These are phyloP conservation scores for Aquilaria sinensis DNA, from an alignment of 345 rosid species.

Conservation along the genomic window DNA sequence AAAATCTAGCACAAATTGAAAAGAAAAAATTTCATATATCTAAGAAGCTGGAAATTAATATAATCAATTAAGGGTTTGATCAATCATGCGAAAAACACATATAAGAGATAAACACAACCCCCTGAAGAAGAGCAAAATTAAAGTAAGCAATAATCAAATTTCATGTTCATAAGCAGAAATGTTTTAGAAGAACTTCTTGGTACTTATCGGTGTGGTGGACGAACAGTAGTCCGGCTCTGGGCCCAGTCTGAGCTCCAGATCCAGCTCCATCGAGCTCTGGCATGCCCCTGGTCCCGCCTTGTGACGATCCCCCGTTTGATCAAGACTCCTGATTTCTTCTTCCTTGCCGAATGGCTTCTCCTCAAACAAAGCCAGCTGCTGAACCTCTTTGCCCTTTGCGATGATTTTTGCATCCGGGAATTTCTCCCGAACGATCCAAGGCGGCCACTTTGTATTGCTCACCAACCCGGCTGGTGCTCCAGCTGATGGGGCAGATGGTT, in stretches of 20 bases:
- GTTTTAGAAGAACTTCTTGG: conserved; percentile 37
- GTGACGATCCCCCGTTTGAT: not conserved
- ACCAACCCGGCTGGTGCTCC: conserved; percentile 1
- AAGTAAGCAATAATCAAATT: not conserved
- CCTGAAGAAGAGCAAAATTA: not conserved
- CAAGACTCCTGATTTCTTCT: conserved; percentile 6
- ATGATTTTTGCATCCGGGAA: not conserved
- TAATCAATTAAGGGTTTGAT: no score
- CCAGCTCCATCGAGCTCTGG: conserved; percentile 20
- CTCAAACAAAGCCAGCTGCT: conserved; percentile 26
- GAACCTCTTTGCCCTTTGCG: conserved; percentile 14
- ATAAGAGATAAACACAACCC: not conserved
- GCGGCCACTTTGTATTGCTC: conserved; percentile 15
- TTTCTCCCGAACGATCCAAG: conserved; percentile 10
- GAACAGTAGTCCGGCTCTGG: conserved; percentile 30
- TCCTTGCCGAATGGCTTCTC: conserved; percentile 16
- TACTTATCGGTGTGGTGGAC: conserved; percentile 14
- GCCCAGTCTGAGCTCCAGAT: conserved; percentile 62
- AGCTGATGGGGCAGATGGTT: not conserved
- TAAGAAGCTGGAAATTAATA: no score
- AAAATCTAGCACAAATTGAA: no score
- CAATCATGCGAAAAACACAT: no score
- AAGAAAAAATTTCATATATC: no score
- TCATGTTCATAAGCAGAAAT: not conserved
- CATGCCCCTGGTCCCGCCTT: conserved; percentile 1